Base-by-base conservation (phyloP, 768 basidiomycete species). In the Cytidiella melzeri region DNA sequence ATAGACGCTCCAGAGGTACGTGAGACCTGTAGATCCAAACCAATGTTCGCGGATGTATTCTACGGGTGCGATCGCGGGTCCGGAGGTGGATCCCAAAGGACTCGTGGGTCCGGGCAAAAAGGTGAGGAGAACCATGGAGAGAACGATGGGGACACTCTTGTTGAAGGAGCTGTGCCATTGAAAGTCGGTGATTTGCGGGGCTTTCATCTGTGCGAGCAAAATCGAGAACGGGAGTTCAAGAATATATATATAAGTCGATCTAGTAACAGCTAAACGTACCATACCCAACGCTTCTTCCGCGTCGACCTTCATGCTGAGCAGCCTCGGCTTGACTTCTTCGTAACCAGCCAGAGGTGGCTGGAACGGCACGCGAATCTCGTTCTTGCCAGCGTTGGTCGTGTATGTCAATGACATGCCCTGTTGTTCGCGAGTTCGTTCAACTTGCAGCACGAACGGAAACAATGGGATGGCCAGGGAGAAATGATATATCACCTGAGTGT, bases 271-370 rank as follows among this genome's bases (percentile, higher is more conserved):
- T 11, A 6, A 43, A 30, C 25, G 50, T 48, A 84, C 87, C 84
- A 87, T 88, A 23, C 89, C 88, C 15, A 92, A 74, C 1, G 79
- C 75, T 60, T 87, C 87, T 59, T 91, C 85, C 0, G 89, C 85
- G 21, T 86, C 72, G 0, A 80, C 80, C 60, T 88, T 90, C 89
- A 91, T 92, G 48, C 79, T 72, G 19, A 91, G 66, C 20, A 92
- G 63, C 7, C 89, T 79, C 2, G 87, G 86, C 59, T 89, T 90
- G 21, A 92, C 87, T 28, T 89, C 88, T 1, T 87, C 84, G 58
- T 91, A 91, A 0, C 83, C 81, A 3, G 68, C 57, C 25, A 92
- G 69, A 2, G 84, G 87, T 0, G 90, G 90, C 19, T 86, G 78
- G 41, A 92, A 80, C 4, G 68, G 64, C 18, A 92, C 73, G 3